Conservation (phyloP, 345 rosid species). For the Gynandropsis gynandra region DNA sequence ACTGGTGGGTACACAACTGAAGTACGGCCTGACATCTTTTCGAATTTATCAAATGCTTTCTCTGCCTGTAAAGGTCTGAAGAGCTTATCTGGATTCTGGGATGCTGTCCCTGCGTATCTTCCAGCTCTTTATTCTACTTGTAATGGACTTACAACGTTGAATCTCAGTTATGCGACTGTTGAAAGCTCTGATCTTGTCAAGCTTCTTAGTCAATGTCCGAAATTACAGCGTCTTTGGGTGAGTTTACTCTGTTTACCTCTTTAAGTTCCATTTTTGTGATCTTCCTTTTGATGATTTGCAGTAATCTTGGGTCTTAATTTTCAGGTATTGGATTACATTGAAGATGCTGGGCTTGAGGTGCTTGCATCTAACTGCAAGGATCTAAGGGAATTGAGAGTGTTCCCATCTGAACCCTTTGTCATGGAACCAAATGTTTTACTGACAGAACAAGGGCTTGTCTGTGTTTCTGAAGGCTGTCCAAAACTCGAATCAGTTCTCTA, state of each 20-base stretch:
- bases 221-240: constrained; percentile 84
- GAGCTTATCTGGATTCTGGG: constrained; percentile 88
- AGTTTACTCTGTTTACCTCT: constrained; percentile 13
- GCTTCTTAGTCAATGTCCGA: constrained; percentile 63
- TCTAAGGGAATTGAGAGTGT: constrained; percentile 76
- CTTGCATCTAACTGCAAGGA: constrained; percentile 74
- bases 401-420: constrained; percentile 79
- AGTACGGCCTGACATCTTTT: constrained; percentile 43
- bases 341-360: constrained; percentile 78
- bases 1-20: constrained; percentile 63
- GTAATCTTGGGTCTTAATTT: no score
- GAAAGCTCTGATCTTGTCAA: constrained; percentile 62
- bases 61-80: constrained; percentile 60
- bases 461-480: constrained; percentile 75
- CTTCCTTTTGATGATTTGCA: no score
- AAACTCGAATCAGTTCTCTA: constrained; percentile 83
- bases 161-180: constrained; percentile 73
- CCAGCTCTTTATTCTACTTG: constrained; percentile 69
- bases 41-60: constrained; percentile 49
- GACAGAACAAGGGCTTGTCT: constrained; percentile 85
- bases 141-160: constrained; percentile 56
- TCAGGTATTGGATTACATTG: constrained; percentile 85
- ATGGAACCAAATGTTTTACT: constrained; percentile 56
- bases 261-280: neutral
- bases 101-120: constrained; percentile 71